These are phyloP conservation scores for Hortaea sp. DNA, from an alignment of 2,329 filamentous ascomycete species.

Conservation along the genomic window DNA sequence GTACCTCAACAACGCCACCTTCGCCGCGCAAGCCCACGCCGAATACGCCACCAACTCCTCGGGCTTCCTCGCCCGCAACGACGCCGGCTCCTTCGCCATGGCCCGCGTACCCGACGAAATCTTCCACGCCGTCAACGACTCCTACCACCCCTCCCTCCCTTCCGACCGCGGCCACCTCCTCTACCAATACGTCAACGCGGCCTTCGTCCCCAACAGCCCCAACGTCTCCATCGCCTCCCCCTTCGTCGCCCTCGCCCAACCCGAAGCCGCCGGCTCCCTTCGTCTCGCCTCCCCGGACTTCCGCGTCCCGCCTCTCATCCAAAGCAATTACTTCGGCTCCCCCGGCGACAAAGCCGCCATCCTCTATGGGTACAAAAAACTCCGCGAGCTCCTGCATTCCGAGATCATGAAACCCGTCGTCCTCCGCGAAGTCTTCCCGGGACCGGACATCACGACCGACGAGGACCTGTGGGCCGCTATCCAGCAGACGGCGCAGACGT, in stretches of 20 bases:
- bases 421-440: conserved; percentile 5
- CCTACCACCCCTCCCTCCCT: background rate
- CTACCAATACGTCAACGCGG: background rate
- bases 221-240: background rate
- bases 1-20: conserved; percentile 10
- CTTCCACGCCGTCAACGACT: conserved; percentile 41
- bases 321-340: conserved; percentile 8
- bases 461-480: conserved; percentile 7
- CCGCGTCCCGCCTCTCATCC: background rate
- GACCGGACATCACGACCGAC: conserved; percentile 5
- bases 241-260: background rate
- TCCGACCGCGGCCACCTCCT: background rate
- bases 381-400: background rate
- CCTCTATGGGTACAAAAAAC: conserved; percentile 33
- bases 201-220: background rate
- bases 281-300: background rate
- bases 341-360: conserved; percentile 32
- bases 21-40: conserved; percentile 14
- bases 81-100: conserved; percentile 46
- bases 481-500: conserved; percentile 3
- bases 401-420: background rate
- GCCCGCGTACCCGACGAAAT: conserved; percentile 39
- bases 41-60: conserved; percentile 18
- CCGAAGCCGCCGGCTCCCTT: background rate
- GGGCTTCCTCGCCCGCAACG: conserved; percentile 34